These are phyloP conservation scores for Kurtzmaniella natalensis DNA, from an alignment of 1,139 yeast genomes.

Conservation along the genomic window DNA sequence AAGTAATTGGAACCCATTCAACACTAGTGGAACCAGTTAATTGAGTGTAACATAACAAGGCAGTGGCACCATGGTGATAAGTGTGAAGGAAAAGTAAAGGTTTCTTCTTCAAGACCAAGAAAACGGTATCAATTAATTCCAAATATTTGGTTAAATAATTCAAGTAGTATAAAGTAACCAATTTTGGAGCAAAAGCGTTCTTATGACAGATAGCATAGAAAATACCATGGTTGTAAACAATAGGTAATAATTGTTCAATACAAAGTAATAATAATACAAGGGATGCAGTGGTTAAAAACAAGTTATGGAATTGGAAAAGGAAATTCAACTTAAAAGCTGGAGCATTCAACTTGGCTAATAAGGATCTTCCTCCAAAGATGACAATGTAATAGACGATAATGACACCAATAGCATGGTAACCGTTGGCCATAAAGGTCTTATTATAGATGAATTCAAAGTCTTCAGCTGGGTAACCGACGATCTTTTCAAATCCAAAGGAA, in stretches of 20 bases:
- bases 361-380: constrained; percentile 72
- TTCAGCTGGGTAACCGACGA: constrained; percentile 64
- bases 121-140: constrained; percentile 89
- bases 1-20: constrained; percentile 90
- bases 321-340: constrained; percentile 68
- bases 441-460: constrained; percentile 68
- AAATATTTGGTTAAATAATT: constrained; percentile 74
- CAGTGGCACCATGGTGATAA: constrained; percentile 98
- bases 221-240: constrained; percentile 69
- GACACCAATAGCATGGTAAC: constrained; percentile 59
- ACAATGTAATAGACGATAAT: constrained; percentile 70
- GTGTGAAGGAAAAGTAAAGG: constrained; percentile 88
- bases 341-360: constrained; percentile 44
- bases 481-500: constrained; percentile 47
- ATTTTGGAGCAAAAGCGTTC: constrained; percentile 79
- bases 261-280: constrained; percentile 62
- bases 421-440: constrained; percentile 65
- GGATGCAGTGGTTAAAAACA: constrained; percentile 68
- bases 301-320: constrained; percentile 66
- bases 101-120: constrained; percentile 87
- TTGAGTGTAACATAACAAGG: constrained; percentile 91
- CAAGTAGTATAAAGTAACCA: constrained; percentile 78
- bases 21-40: constrained; percentile 85
- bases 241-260: constrained; percentile 84
- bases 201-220: constrained; percentile 81